Base-by-base conservation (phyloP, 106 monocot genomes). In the Gastrodia elata region DNA sequence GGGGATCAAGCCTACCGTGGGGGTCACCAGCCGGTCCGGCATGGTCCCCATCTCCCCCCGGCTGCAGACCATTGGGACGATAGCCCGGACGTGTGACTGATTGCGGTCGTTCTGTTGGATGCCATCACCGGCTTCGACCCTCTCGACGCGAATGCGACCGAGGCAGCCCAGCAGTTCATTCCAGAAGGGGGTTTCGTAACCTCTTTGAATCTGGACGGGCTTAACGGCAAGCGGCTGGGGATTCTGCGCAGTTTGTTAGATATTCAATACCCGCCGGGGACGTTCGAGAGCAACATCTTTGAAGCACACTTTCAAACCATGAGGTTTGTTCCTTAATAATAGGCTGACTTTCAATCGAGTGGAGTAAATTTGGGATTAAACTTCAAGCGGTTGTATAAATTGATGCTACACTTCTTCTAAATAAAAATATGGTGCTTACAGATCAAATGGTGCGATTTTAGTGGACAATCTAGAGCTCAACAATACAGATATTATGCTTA, bases 191-290 rank as follows among this genome's bases (percentile, higher is more conserved):
- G 87, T 8, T 89, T 87, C 49, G 28, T 26, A 49, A 80, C 84
- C 67, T 89, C 86, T 28, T 77, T 92, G 33, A 84, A 81, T 10
- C 25, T 37, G 8, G 82, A 82, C 9, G 89, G 89, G 8, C 22
- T 89, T 57, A 78, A 73, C 38, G 84, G 92, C 0, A 87, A 89
- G 76, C 84, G 92, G 38, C 27, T 89, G 3, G 92, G 89, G 30
- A 84, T 92, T 24, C 49, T 89, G 5, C 71, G 86, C 18, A 25
- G 61, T 24, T 69, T 41, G 2, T 84, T 92, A 78, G 89, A 86
- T 44, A 61, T 26, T 26, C 6, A 76, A 4, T 81, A 65, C 34
- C 34, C 71, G 0, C 39, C 65, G 5, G 68, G 71, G 3, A 77
- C 87, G 8, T 3, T 77, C 7, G 20, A 68, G 16, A 33, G 26